Evolutionary conservation across 345 rosid genomes (phyloP).

Genomic region (Atalantia buxifolia): DNA sequence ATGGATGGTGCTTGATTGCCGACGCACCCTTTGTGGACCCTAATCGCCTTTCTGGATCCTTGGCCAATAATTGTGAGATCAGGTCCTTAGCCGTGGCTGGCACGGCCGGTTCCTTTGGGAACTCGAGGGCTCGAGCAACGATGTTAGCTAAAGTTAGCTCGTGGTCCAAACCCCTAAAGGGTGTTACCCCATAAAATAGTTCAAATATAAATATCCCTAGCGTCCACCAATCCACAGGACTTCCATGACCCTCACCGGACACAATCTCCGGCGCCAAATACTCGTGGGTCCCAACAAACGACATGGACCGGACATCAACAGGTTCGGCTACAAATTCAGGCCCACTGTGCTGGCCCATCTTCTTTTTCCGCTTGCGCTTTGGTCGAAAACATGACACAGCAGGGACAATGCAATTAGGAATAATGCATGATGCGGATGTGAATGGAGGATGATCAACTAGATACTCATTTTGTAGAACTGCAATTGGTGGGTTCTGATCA

Average conservation of each 20-base stretch:
- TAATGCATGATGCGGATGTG: slow-evolving; percentile 70
- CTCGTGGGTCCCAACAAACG: slow-evolving; percentile 94
- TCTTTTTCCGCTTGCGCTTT: slow-evolving; percentile 65
- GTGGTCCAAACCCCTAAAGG: slow-evolving; percentile 81
- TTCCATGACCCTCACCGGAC: slow-evolving; percentile 92
- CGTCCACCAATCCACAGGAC: slow-evolving; percentile 96
- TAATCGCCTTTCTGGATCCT: slow-evolving; percentile 71
- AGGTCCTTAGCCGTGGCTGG: slow-evolving; percentile 67
- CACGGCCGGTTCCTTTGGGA: slow-evolving; percentile 71
- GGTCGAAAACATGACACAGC: slow-evolving; percentile 85
- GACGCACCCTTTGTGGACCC: slow-evolving; percentile 87
- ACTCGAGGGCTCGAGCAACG: slow-evolving; percentile 90
- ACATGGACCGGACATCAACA: slow-evolving; percentile 84
- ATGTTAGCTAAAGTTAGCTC: slow-evolving; percentile 86
- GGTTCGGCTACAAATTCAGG: slow-evolving; percentile 89
- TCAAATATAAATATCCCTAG: slow-evolving; percentile 81
- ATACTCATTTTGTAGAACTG: slow-evolving; percentile 28
- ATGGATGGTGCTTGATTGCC: slow-evolving; percentile 72
- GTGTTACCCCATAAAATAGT: slow-evolving; percentile 73
- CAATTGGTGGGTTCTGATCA: slow-evolving; percentile 26
- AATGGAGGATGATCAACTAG: slow-evolving; percentile 41
- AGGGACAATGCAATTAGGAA: slow-evolving; percentile 83
- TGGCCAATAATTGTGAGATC: slow-evolving; percentile 58
- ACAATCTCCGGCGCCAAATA: slow-evolving; percentile 89
- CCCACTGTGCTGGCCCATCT: slow-evolving; percentile 39